These are phyloP conservation scores for Podospora appendiculata DNA, from an alignment of 495 filamentous ascomycete species.

Conservation along the genomic window DNA sequence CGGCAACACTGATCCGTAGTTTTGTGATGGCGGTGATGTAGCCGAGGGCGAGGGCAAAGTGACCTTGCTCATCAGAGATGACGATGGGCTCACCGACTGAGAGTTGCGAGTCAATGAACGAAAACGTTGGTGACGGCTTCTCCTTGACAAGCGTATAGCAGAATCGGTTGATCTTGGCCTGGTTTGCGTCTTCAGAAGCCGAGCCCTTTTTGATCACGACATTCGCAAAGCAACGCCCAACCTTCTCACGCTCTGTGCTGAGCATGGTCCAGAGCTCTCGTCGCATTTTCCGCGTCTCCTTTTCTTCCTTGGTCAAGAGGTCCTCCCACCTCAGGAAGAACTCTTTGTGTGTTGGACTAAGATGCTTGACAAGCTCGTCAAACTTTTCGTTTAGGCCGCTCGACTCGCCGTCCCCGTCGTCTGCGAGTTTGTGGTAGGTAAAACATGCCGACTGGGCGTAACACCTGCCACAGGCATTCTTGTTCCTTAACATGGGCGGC, in stretches of 20 bases:
- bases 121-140: slow-evolving; percentile 49
- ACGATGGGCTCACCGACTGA: slow-evolving; percentile 85
- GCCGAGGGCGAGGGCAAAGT: slow-evolving; percentile 89
- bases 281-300: slow-evolving; percentile 71
- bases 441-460: slow-evolving; percentile 87
- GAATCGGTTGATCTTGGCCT: slow-evolving; percentile 82
- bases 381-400: slow-evolving; percentile 71
- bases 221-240: slow-evolving; percentile 60
- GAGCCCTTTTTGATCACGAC: slow-evolving; percentile 74
- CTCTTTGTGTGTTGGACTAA: slow-evolving; percentile 61
- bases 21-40: slow-evolving; percentile 72
- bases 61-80: slow-evolving; percentile 90
- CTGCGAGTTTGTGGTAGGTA: slow-evolving; percentile 86
- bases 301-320: slow-evolving; percentile 89
- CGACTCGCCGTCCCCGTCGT: slow-evolving; percentile 73
- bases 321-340: slow-evolving; percentile 95
- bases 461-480: slow-evolving; percentile 69
- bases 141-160: slow-evolving; percentile 74
- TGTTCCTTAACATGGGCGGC: slow-evolving; percentile 76
- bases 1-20: slow-evolving; percentile 70
- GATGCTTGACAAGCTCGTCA: slow-evolving; percentile 62
- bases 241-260: slow-evolving; percentile 77
- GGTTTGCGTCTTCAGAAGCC: slow-evolving; percentile 54
- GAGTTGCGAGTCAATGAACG: slow-evolving; percentile 89
- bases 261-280: slow-evolving; percentile 93